Conservation (phyloP, 2,329 filamentous ascomycete genomes). For the Epichloe elymi region DNA sequence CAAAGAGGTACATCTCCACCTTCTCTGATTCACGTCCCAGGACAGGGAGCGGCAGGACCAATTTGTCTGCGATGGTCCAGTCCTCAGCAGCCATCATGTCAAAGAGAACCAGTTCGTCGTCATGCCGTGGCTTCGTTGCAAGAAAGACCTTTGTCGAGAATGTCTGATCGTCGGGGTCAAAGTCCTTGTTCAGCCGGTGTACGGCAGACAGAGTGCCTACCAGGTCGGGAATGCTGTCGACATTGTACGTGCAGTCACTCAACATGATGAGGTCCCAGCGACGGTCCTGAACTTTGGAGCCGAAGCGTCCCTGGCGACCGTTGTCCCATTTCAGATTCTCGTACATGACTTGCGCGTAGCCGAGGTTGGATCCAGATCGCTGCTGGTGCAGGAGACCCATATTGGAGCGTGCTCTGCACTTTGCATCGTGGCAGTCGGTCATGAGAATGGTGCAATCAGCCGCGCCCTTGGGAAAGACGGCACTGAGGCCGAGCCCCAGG, state of each 20-base stretch:
- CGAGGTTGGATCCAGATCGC: slow-evolving; percentile 4
- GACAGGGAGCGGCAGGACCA: slow-evolving; percentile 31
- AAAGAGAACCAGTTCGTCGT: slow-evolving; percentile 37
- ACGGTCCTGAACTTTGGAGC: slow-evolving; percentile 22
- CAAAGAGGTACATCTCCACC: slow-evolving; percentile 40
- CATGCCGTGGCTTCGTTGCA: slow-evolving; percentile 43
- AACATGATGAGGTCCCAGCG: slow-evolving; percentile 41
- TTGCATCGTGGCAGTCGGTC: slow-evolving; percentile 43
- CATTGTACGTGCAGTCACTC: slow-evolving; percentile 50
- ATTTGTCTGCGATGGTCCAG: slow-evolving; percentile 31
- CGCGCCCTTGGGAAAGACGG: slow-evolving; percentile 15
- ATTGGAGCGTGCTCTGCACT: slow-evolving; percentile 34
- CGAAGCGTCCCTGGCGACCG: slow-evolving; percentile 31
- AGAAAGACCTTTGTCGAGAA: slow-evolving; percentile 33
- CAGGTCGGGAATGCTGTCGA: slow-evolving; percentile 39
- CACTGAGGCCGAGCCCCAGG: slow-evolving; percentile 36
- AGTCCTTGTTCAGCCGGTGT: slow-evolving; percentile 23
- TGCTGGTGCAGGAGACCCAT: slow-evolving; percentile 21
- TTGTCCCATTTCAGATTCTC: slow-evolving; percentile 46
- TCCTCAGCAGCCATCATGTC: slow-evolving; percentile 29
- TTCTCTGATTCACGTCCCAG: slow-evolving; percentile 29
- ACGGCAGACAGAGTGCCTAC: slow-evolving; percentile 39
- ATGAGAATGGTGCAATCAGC: slow-evolving; percentile 28
- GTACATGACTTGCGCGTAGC: slow-evolving; percentile 25
- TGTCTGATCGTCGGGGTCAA: slow-evolving; percentile 8